Evolutionary conservation across 352 stramenopile genomes (phyloP), one percentile per base, ranked within the genome.

Genomic region (Pythium volutum): DNA sequence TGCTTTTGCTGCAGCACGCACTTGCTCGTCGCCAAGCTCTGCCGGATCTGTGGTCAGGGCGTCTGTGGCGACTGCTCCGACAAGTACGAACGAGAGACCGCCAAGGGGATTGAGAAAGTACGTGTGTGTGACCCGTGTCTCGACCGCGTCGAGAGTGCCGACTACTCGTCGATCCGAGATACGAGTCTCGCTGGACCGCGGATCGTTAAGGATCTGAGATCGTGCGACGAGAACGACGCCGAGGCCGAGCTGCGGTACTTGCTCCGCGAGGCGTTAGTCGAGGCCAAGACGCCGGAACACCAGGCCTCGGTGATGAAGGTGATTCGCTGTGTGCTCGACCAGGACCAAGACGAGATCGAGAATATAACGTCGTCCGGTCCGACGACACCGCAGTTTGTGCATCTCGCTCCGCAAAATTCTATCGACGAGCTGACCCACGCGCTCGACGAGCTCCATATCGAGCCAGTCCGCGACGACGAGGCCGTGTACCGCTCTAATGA

Each of bases 1-100:
- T 91, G 81, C 55, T 76, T 70, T 20, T 78, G 75, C 50, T 91
- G 81, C 33, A 76, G 70, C n/a, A 84, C 81, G 64, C 29, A 47
- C 31, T 75, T 68, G 11, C 54, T 76, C 26, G 18, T 67, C 59
- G 68, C 73, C 20, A 79, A 81, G 34, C 60, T 70, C n/a, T 91
- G 81, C 52, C 65, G 81, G 33, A 59, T 91, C 34, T 91, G 81
- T 36, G 77, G 77, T 2, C 77, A 81, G 46, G 62, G 72, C 48
- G 78, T 89, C 25, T 91, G 81, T 47, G 50, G 62, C 51, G 64
- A 61, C 42, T 91, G 81, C 67, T 75, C 66, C 15, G 47, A 50
- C 29, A 67, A 69, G 31, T 61, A 73, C 38, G 65, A 75, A 33
- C 66, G 71, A 4, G 53, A 33, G 1, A 41, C 18, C 10, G 18